Conservation (phyloP, 1,284 basidiomycete species). For the Sporisorium exsertum region DNA sequence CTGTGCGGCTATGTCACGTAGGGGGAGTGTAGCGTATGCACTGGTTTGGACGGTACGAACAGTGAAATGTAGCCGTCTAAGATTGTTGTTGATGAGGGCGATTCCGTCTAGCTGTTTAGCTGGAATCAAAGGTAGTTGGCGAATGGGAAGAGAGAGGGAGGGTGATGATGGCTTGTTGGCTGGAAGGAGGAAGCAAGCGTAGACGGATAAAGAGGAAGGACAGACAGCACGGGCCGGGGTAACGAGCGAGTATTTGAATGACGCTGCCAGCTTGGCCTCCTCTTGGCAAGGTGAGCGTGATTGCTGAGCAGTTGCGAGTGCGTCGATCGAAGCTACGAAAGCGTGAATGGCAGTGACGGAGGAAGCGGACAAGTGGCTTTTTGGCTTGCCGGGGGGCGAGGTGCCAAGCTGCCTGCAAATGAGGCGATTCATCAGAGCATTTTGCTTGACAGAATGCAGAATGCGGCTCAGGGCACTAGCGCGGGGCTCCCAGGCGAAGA, state of each 20-base stretch:
- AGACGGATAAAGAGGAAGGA: conserved; percentile 8
- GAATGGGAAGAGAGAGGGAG: neutral
- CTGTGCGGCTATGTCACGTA: conserved; percentile 17
- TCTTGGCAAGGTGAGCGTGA: conserved; percentile 1
- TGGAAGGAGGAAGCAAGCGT: conserved; percentile 7
- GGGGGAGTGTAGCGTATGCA: conserved; percentile 10
- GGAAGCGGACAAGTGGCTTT: neutral
- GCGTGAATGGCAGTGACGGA: no score
- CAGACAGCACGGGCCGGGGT: neutral
- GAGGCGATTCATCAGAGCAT: conserved; percentile 8
- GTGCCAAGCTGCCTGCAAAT: no score
- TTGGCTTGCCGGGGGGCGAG: neutral
- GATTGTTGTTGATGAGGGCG: neutral
- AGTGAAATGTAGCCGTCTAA: conserved; percentile 17
- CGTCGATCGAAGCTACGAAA: neutral
- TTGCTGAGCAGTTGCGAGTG: neutral
- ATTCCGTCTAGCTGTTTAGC: neutral
- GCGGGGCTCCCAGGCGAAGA: neutral
- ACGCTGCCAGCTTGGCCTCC: neutral
- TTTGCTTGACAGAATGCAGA: neutral
- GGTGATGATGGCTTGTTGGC: neutral
- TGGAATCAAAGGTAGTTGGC: neutral
- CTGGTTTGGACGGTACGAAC: conserved; percentile 7
- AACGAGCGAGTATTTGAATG: conserved; percentile 33
- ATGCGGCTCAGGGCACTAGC: conserved; percentile 2